Base-by-base conservation (phyloP, 2,329 filamentous ascomycete genomes). In the Beauveria rudraprayagi region DNA sequence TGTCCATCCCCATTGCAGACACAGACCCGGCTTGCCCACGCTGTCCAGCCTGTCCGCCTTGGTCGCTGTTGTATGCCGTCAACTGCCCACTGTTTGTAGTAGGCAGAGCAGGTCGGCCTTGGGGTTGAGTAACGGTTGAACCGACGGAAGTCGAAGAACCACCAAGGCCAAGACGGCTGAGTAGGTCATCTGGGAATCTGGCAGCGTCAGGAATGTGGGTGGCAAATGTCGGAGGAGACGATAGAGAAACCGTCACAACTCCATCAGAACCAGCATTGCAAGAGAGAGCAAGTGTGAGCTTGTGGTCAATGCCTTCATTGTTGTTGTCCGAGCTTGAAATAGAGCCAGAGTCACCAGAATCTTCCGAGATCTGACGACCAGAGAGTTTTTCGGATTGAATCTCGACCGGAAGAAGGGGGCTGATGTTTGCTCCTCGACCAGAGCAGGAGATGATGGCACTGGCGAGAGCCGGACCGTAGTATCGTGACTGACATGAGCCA, bases 221-320 rank as follows among this genome's bases (percentile, higher is more conserved):
- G 6, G 67, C 54, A 52, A 63, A 61, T 44, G 66, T 44, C 2
- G 58, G 56, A 10, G 65, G 50, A 11, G 63, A 61, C 8, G 66
- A 65, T 5, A 70, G 44, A 41, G 70, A 70, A 11, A 72, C 51
- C 7, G 70, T 73, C 3, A 75, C 63, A 24, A 72, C 63, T 17
- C 71, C 72, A 52, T 73, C 67, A n/a, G 67, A 59, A 1, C 72
- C 72, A 56, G 70, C 66, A 34, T 67, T 66, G 54, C 70, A 74
- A 6, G 67, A 66, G 14, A 72, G 54, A 37, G 64, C 63, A 55
- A 72, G 56, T 4, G 67, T 65, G n/a, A 72, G 61, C 1, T 63
- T 64, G 9, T 62, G 64, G 22, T 67, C 64, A 24, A 53, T 22
- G 26, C 56, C 50, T 2, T 63, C 48, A 22, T 68, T 62, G 2